Percentiles rank a stretch among this genome's conserved stretches.
Evolutionary conservation across 305 asterid species (phyloP).

Genomic region (Fraxinus albicans): DNA sequence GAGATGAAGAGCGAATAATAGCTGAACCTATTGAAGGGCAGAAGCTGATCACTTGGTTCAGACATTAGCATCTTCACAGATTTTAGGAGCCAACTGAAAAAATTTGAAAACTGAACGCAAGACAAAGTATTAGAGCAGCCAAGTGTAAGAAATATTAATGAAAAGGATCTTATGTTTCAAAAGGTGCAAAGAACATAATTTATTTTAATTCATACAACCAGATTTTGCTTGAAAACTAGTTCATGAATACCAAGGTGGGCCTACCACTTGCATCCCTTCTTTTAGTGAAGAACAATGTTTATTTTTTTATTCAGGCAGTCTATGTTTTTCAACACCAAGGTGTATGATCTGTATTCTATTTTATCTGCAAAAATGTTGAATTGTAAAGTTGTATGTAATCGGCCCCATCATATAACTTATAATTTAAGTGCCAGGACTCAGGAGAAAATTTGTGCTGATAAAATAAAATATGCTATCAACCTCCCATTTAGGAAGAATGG

Average conservation of each 20-base stretch:
- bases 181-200: background rate
- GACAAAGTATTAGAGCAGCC: slow-evolving; percentile 30
- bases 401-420: background rate
- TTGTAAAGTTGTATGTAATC: background rate
- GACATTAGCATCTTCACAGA: slow-evolving; percentile 87
- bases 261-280: background rate
- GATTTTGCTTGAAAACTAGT: background rate
- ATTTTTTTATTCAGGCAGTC: background rate
- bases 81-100: slow-evolving; percentile 97
- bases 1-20: slow-evolving; percentile 21
- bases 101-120: slow-evolving; percentile 77
- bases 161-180: slow-evolving; percentile 21
- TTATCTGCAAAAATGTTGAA: background rate
- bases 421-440: background rate
- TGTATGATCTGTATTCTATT: slow-evolving; percentile 1
- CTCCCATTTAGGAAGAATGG: background rate
- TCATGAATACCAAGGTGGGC: background rate
- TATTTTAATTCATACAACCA: background rate
- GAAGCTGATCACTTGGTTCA: slow-evolving; percentile 87
- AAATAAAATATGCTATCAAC: slow-evolving; percentile 6
- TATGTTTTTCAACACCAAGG: background rate
- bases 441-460: background rate
- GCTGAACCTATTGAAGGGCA: slow-evolving; percentile 87
- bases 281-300: background rate
- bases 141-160: slow-evolving; percentile 8